Percentiles rank a stretch among this genome's conserved stretches.
Conservation (phyloP, 345 rosid species). For the Gossypium mustelinum region DNA sequence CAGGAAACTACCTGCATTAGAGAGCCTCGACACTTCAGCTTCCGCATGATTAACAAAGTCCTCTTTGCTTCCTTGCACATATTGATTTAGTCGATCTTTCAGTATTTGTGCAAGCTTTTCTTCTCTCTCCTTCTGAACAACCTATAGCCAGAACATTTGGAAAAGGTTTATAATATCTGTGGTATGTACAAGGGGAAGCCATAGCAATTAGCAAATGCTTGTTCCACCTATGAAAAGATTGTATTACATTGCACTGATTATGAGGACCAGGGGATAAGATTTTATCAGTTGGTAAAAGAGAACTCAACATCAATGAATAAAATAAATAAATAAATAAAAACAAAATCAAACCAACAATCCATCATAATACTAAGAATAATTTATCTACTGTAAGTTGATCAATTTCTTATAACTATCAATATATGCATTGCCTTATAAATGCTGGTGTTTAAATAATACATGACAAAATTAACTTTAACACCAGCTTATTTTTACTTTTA, state of each 20-base stretch:
- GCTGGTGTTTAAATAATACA: neutral
- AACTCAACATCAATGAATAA: neutral
- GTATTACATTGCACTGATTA: neutral
- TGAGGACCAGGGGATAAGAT: neutral
- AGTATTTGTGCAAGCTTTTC: constrained; percentile 75
- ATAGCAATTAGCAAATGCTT: neutral
- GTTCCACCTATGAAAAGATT: neutral
- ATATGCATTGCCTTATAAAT: constrained; percentile 5
- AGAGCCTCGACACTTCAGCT: constrained; percentile 85
- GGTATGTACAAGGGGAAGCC: neutral
- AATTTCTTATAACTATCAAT: neutral
- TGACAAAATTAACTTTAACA: neutral
- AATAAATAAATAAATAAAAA: neutral
- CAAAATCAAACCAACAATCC: neutral
- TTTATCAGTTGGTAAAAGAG: neutral
- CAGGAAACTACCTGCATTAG: constrained; percentile 65
- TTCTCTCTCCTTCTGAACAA: constrained; percentile 96
- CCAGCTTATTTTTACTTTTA: neutral
- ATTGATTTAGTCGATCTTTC: constrained; percentile 69
- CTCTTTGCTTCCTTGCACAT: constrained; percentile 67
- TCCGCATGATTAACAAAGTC: constrained; percentile 59
- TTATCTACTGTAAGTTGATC: neutral
- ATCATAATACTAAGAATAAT: neutral
- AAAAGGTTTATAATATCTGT: no score
- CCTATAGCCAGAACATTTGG: constrained; percentile 36